Base-by-base conservation (phyloP, 192 early-diverging fungal genomes). In the Nowakowskiella sp. region DNA sequence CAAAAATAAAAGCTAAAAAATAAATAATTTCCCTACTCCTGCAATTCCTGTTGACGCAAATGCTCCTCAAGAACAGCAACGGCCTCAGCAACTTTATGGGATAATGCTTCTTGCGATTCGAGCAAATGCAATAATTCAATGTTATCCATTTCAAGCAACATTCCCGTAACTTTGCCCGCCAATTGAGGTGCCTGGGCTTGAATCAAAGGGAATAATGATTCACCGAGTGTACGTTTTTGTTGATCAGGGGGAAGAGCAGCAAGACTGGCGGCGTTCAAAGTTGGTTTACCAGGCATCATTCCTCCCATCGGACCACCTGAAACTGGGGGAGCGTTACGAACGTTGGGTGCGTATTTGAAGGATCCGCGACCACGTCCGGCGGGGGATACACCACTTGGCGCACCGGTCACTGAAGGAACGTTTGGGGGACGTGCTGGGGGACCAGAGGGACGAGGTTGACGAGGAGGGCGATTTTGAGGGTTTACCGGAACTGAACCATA, bases 101-200 rank as follows among this genome's bases (percentile, higher is more conserved):
- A 58, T 34, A 91, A 79, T n/a, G 87, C 89, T 34, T 78, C 83
- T 39, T 68, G 63, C 68, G 81, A 80, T 72, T 94, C 94, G 47
- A 96, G 67, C 51, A 97, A 64, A 67, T 89, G 82, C 53, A 97
- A 70, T 47, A 97, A 72, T 68, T 99, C 96, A 48, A 77, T 67
- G 63, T 92, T 92, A 66, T 97, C 91, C 94, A 97, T 99, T 74
- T 99, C 94, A 45, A 97, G 77, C 50, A 94, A 78, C 94, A 99
- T 97, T 53, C 96, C 96, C 26, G 94, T 97, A 66, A 99, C 90
- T 85, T 99, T 97, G 61, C 91, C 91, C 48, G 94, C 91, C 51
- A 77, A 70, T 25, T 82, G 74, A 46, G 81, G 79, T 63, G 89
- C 78, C 44, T 77, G 82, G 32, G 59, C 57, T 51, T 79, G 72